Percentiles rank a stretch among this genome's conserved stretches.
These are phyloP conservation scores for Acanthamoeba castellanii DNA, from an alignment of 208 protist species.

Conservation along the genomic window DNA sequence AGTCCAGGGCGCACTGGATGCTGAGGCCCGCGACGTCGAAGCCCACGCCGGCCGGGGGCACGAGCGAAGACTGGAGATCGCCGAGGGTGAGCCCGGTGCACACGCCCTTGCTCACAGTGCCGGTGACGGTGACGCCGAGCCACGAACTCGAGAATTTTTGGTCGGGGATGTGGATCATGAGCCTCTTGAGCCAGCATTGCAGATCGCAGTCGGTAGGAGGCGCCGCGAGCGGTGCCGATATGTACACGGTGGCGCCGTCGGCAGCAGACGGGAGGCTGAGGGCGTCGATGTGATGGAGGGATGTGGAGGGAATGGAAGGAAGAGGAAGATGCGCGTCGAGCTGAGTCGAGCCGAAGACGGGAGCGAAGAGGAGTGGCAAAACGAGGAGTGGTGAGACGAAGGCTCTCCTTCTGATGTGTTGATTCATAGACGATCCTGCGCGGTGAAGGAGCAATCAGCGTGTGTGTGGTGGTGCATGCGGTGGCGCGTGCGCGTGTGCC, in stretches of 20 bases:
- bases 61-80: slow-evolving; percentile 20
- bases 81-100: slow-evolving; percentile 67
- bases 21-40: slow-evolving; percentile 40
- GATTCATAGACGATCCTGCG: not conserved
- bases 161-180: slow-evolving; percentile 74
- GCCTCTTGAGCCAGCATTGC: slow-evolving; percentile 60
- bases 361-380: not conserved
- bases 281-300: not conserved
- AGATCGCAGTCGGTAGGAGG: slow-evolving; percentile 11
- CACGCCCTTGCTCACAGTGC: slow-evolving; percentile 26
- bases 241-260: not conserved
- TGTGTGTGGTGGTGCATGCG: not conserved
- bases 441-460: not conserved
- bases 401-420: not conserved
- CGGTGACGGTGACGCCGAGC: not conserved
- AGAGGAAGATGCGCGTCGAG: not conserved
- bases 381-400: not conserved
- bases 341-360: not conserved
- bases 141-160: not conserved
- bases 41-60: slow-evolving; percentile 12
- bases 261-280: not conserved
- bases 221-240: slow-evolving; percentile 13
- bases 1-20: slow-evolving; percentile 53
- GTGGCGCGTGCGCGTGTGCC: no score
- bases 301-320: not conserved